Evolutionary conservation across 192 early-diverging fungal genomes (phyloP), one percentile per base, ranked within the genome.

Genomic region (Podila epigama): DNA sequence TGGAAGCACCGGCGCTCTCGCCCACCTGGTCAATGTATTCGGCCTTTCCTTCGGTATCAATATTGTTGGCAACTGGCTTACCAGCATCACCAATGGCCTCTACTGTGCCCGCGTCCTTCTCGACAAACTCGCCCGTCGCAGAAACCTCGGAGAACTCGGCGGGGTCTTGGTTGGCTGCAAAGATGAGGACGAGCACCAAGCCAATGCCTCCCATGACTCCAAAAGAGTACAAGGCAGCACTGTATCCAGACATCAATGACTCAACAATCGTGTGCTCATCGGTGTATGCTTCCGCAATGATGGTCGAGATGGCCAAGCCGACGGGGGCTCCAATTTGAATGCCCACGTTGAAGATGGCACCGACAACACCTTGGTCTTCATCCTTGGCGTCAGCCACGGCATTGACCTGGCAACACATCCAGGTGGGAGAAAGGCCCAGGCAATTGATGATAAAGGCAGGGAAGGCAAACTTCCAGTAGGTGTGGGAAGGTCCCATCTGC

Each of bases 341-440:
- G 31, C 63, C 73, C 18, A 77, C 73, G 22, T 77, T 81, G 29
- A 70, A 81, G 29, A 81, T 60, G 0, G 80, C 80, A 31, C 73
- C 73, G 18, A 77, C 73, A 2, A 77, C 73, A 25, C 73, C 73
- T 54, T 77, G 73, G 44, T 77, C 66, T 61, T 68, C 73, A 53
- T 77, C 66, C 10, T 37, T 35, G 1, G 73, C 73, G 32, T 77
- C 73, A 8, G 73, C 73, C 6, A 77, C 66, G 2, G 48, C 73
- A 33, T 77, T 77, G 60, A 77, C 66, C 27, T 77, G 73, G 13
- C 73, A 77, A 20, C 66, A 68, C 73, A 77, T 77, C 73, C 73
- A 77, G 1, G 66, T 68, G 29, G 73, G 66, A 2, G 66, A 63
- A 27, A 77, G 61, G 16, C 73, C 66, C 6, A 68, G 7, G n/a